Percentiles rank a stretch among this genome's conserved stretches.
These are phyloP conservation scores for Irpex sp. DNA, from an alignment of 1,284 basidiomycete genomes.

Conservation along the genomic window DNA sequence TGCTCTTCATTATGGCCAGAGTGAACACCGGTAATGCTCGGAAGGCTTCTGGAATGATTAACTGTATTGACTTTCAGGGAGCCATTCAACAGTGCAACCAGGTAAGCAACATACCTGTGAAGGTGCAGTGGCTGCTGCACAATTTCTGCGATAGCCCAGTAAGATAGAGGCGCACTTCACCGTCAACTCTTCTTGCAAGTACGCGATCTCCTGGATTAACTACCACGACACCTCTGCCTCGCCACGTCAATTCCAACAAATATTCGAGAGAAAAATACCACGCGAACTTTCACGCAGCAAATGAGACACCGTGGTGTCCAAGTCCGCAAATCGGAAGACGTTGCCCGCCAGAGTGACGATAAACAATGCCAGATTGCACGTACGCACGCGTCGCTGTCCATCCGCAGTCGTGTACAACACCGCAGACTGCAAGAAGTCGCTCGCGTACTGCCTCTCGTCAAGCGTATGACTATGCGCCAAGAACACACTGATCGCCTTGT, in stretches of 20 bases:
- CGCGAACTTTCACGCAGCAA: constrained; percentile 73
- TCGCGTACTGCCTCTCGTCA: constrained; percentile 72
- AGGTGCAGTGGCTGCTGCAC: too few relatives aligned
- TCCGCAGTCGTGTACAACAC: constrained; percentile 80
- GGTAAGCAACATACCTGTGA: too few relatives aligned
- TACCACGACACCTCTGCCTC: too few relatives aligned
- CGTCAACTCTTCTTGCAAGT: too few relatives aligned
- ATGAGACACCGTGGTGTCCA: constrained; percentile 80
- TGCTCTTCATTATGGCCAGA: neutral
- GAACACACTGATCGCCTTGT: constrained; percentile 67
- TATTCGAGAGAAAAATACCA: constrained; percentile 27
- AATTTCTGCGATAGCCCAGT: too few relatives aligned
- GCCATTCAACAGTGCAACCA: too few relatives aligned
- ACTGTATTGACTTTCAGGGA: constrained; percentile 35
- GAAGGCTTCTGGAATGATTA: constrained; percentile 95
- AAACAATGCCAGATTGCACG: constrained; percentile 82
- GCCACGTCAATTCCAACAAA: too few relatives aligned
- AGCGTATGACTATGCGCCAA: constrained; percentile 67
- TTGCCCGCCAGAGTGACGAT: constrained; percentile 85
- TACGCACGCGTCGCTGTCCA: constrained; percentile 84
- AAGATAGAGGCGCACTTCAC: too few relatives aligned
- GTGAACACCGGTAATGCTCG: constrained; percentile 17
- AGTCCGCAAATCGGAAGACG: constrained; percentile 90
- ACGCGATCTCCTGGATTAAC: too few relatives aligned
- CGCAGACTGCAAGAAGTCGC: constrained; percentile 79